Evolutionary conservation across 2,329 filamentous ascomycete species (phyloP).

Genomic region (Curvularia hawaiiensis): DNA sequence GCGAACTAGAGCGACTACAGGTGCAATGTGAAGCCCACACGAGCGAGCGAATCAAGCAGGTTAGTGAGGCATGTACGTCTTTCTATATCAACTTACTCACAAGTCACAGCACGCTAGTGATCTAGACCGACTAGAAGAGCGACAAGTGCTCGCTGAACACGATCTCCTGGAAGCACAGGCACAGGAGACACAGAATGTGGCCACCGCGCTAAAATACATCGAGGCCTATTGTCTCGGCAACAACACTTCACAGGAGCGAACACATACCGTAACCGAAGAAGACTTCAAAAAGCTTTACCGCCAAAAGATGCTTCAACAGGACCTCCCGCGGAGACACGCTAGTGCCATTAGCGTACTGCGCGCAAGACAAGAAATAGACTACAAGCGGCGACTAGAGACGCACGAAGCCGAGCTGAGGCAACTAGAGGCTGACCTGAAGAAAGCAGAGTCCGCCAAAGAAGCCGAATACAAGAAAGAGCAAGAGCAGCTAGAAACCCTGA

Average conservation of each 20-base stretch:
- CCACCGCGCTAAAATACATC: constrained; percentile 55
- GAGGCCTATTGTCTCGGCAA: constrained; percentile 54
- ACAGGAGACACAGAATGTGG: constrained; percentile 50
- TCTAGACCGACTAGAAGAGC: constrained; percentile 52
- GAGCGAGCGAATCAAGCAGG: constrained; percentile 34
- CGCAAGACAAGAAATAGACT: constrained; percentile 51
- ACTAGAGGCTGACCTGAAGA: constrained; percentile 40
- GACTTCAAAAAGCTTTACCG: constrained; percentile 52
- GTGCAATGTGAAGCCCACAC: constrained; percentile 28
- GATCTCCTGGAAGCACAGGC: constrained; percentile 50
- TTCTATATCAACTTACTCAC: constrained; percentile 25
- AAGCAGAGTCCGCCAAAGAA: constrained; percentile 43
- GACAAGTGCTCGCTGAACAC: constrained; percentile 51
- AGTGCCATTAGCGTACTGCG: constrained; percentile 55
- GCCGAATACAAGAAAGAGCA: constrained; percentile 40
- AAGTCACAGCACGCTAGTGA: constrained; percentile 44
- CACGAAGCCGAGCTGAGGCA: constrained; percentile 49
- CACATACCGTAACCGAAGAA: constrained; percentile 50
- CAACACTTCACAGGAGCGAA: constrained; percentile 27
- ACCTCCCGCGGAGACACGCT: constrained; percentile 50
- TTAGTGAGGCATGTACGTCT: constrained; percentile 19
- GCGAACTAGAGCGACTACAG: constrained; percentile 28
- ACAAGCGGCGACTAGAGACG: constrained; percentile 43
- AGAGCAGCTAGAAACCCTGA: constrained; percentile 40
- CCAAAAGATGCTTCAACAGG: constrained; percentile 45